Evolutionary conservation across 352 stramenopile species (phyloP).

Genomic region (Pythium grandisporangium): DNA sequence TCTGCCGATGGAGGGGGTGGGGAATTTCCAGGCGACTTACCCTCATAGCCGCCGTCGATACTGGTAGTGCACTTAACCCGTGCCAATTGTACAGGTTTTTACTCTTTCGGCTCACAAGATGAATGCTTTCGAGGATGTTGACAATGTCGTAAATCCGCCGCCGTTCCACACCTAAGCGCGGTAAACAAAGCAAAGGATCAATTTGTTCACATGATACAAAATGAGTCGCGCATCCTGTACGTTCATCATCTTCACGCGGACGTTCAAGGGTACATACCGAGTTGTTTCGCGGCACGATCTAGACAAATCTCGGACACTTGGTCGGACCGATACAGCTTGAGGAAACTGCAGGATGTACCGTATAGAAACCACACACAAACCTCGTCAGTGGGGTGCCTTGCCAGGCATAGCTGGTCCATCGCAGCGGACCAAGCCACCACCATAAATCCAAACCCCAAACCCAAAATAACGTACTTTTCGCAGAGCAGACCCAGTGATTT

Average conservation of each 20-base stretch:
- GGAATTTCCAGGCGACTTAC: too few relatives aligned
- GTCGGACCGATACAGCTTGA: slow-evolving; percentile 63
- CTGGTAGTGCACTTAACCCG: slow-evolving; percentile 49
- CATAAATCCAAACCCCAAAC: background rate
- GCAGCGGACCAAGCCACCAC: too few relatives aligned
- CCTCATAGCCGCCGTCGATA: slow-evolving; percentile 68
- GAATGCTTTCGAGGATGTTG: slow-evolving; percentile 96
- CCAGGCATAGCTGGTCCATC: too few relatives aligned
- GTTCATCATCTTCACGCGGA: too few relatives aligned
- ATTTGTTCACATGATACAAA: too few relatives aligned
- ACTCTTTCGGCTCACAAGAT: slow-evolving; percentile 91
- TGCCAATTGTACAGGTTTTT: slow-evolving; percentile 96
- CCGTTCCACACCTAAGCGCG: slow-evolving; percentile 77
- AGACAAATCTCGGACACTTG: slow-evolving; percentile 71
- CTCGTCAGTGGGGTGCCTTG: too few relatives aligned
- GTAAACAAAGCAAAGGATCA: background rate
- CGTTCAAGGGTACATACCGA: slow-evolving; percentile 15
- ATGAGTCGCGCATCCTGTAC: too few relatives aligned
- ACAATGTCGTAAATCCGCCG: slow-evolving; percentile 97
- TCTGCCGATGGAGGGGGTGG: too few relatives aligned
- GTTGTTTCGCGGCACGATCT: slow-evolving; percentile 47
- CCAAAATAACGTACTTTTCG: slow-evolving; percentile 57
- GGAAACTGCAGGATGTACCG: slow-evolving; percentile 29
- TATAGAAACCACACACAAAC: background rate
- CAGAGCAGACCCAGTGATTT: slow-evolving; percentile 79